phyloP scores from a whole-genome alignment of 2,329 filamentous ascomycete genomes.

The Botrytis elliptica region DNA sequence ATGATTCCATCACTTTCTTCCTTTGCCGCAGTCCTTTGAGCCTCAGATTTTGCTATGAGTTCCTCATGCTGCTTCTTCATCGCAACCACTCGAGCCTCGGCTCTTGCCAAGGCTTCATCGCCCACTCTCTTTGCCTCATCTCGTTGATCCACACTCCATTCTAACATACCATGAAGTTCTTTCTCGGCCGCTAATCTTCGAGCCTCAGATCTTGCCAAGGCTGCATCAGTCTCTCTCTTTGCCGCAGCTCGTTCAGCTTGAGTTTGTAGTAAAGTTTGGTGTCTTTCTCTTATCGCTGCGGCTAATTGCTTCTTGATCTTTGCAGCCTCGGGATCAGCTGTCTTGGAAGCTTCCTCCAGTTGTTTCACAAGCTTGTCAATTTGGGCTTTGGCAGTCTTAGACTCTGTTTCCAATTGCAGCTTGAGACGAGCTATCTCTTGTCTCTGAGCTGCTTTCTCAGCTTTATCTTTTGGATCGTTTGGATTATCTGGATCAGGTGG shows the following conservation, averaged over 20 bases:
- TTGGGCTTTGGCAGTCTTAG: background rate
- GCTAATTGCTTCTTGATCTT: background rate
- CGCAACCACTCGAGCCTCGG: background rate
- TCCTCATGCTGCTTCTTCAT: background rate
- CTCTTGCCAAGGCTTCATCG: background rate
- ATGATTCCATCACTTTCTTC: background rate
- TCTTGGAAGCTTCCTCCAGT: background rate
- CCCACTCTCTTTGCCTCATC: no score
- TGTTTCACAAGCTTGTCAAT: background rate
- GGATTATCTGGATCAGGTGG: background rate
- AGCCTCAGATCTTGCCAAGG: background rate
- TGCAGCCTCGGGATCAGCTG: background rate
- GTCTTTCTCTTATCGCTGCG: background rate
- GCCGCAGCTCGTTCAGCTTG: background rate
- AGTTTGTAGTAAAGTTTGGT: background rate
- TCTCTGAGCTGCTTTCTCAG: background rate
- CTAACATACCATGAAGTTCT: background rate
- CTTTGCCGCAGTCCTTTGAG: background rate
- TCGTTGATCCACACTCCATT: accelerated
- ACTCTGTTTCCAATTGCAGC: background rate
- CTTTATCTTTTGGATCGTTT: background rate
- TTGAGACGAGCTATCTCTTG: background rate
- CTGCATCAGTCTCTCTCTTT: background rate
- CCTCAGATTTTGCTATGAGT: background rate
- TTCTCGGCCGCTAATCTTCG: background rate